phyloP scores from a whole-genome alignment of 257 asterid species.

The Solanum peruvianum region DNA sequence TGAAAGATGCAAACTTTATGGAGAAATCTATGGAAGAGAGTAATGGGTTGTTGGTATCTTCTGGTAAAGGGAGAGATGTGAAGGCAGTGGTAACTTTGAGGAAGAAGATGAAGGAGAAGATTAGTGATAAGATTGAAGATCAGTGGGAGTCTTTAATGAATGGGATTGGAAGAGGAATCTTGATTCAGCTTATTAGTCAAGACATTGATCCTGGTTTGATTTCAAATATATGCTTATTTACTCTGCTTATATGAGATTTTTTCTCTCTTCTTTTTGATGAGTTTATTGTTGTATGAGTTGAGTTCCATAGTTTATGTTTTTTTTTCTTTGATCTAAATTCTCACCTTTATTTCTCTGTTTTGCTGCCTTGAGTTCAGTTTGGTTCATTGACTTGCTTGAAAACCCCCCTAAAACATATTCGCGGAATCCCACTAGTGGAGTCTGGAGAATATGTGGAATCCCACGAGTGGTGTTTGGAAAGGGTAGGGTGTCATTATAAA shows the following conservation, averaged over 20 bases:
- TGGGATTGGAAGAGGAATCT: slow-evolving; percentile 84
- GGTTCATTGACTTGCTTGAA: background rate
- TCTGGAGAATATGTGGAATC: too few relatives aligned
- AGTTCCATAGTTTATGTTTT: background rate
- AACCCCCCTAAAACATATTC: too few relatives aligned
- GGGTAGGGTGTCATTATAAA: too few relatives aligned
- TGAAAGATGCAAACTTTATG: slow-evolving; percentile 16
- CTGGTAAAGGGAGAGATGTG: slow-evolving; percentile 31
- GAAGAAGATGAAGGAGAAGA: slow-evolving; percentile 70
- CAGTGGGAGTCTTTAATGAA: slow-evolving; percentile 65
- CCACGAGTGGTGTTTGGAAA: too few relatives aligned
- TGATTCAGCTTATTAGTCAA: slow-evolving; percentile 64
- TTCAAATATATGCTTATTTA: background rate
- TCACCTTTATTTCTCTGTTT: background rate
- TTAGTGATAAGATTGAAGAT: slow-evolving; percentile 63
- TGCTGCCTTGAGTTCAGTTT: background rate
- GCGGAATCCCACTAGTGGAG: too few relatives aligned
- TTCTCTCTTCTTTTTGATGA: too few relatives aligned
- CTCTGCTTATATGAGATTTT: background rate
- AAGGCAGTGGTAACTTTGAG: slow-evolving; percentile 70
- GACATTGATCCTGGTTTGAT: slow-evolving; percentile 65
- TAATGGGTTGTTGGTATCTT: slow-evolving; percentile 15
- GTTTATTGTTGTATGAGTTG: background rate
- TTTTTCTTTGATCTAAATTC: background rate
- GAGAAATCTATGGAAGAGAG: slow-evolving; percentile 6